Evolutionary conservation across 1,139 yeast genomes (phyloP), one percentile per base, ranked within the genome.

Genomic region (Nakaseomyces bracarensis): DNA sequence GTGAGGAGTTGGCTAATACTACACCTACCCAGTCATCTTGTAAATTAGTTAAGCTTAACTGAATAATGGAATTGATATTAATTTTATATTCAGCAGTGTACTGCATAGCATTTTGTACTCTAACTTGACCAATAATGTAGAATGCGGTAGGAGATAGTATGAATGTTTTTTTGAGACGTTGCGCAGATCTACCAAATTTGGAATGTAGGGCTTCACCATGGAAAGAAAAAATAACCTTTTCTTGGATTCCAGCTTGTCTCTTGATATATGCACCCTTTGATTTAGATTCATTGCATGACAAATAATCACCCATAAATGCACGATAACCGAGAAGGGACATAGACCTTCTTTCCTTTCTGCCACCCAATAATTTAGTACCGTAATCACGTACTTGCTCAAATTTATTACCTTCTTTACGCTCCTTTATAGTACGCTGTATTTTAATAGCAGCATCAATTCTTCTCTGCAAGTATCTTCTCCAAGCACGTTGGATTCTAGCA

Each of bases 11-110:
- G 56, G 52, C 64, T 45, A 83, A 66, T 20, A 81, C 79, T 35
- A 91, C 63, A 1, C 94, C 94, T 27, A 89, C 63, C 99, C 99
- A 93, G 54, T 89, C 93, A 63, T 93, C 99, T 51, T 91, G 93
- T 45, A 77, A 68, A 36, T 71, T 75, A 0, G 96, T 83, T 53
- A 91, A 60, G 3, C 79, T 81, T 20, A 86, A 75, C 49, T 75
- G 75, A 36, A 70, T 71, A 45, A 93, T 81, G 7, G 75, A 67
- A 10, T 71, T 65, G 3, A 85, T 68, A 10, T 86, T 75, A 37
- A 86, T 69, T 1, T 75, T 63, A 46, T 74, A 71, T 54, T 93
- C 98, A 41, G 74, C 72, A 16, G 71, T 72, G 50, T 83, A 77
- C 30, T 77, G 71, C 41, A 86, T 74, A 49, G 87, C 78, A 48